Evolutionary conservation across 306 rosid genomes (phyloP), one percentile per base, ranked within the genome.

Genomic region (Vigna trinervia): DNA sequence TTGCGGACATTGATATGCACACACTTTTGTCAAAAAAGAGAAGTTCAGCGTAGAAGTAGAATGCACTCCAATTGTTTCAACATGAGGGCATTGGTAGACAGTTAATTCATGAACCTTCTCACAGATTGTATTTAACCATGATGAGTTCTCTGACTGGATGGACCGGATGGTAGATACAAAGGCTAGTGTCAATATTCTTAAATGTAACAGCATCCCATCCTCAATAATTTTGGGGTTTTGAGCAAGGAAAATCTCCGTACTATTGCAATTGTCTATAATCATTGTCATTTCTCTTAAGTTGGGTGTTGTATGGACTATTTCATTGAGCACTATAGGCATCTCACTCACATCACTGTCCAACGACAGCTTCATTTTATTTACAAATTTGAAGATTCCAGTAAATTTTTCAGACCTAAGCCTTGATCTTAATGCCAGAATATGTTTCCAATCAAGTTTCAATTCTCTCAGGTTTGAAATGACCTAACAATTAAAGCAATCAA

Each of bases 311-410:
- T 54, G 30, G 32, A 54, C 6, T 54, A 54, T 54, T 54, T 54
- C 60, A 54, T 20, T 3, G 13, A 28, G 32, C 4, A 8, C 4
- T 5, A 54, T 3, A 54, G 2, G 14, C 32, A 9, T 54, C 60
- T 54, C 12, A 9, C 7, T n/a, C 2, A 3, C 32, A 14, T 23
- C 20, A 2, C 6, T 2, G 3, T 6, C 7, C 8, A 15, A 2
- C 0, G 0, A 0, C 4, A 74, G 1, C 4, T 1, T 0, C 67
- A 80, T 36, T 0, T 0, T 0, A 5, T 10, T 34, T 46, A 74
- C 6, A 23, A 14, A 3, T 38, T 48, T 9, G 45, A 50, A 13
- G 10, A 22, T 13, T 34, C 4, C 46, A 0, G 1, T 1, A 20
- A 32, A 2, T 10, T 65, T 19, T 8, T 1, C 15, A 5, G 17